Conservation (phyloP, 2,329 filamentous ascomycete genomes). For the Neofusicoccum sp. region DNA sequence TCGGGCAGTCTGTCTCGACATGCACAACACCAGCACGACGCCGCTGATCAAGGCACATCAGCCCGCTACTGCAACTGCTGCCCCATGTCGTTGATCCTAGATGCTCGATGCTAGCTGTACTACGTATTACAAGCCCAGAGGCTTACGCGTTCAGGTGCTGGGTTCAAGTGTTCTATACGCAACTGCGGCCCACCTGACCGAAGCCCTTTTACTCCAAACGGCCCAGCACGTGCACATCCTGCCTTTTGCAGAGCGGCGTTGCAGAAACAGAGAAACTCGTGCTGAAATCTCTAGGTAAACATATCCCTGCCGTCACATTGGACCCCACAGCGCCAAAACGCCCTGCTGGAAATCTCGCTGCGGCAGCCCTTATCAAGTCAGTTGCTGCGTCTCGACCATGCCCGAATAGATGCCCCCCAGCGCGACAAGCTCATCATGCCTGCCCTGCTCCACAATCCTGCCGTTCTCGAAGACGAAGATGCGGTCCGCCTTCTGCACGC, state of each 20-base stretch:
- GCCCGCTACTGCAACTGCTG: not conserved
- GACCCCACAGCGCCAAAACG: slow-evolving; percentile 11
- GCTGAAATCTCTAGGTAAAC: not conserved
- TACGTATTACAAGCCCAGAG: not conserved
- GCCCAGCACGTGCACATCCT: not conserved
- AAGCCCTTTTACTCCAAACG: not conserved
- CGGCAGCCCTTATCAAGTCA: slow-evolving; percentile 26
- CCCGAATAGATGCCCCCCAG: slow-evolving; percentile 34
- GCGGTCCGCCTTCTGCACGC: slow-evolving; percentile 74
- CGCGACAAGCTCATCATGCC: slow-evolving; percentile 57
- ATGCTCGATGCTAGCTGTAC: not conserved
- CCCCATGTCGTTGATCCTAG: not conserved
- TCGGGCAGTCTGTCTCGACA: not conserved
- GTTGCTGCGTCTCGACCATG: slow-evolving; percentile 38
- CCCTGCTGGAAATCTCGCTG: slow-evolving; percentile 1
- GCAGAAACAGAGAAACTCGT: not conserved
- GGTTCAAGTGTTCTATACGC: not conserved
- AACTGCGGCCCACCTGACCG: not conserved
- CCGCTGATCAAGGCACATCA: not conserved
- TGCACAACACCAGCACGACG: not conserved
- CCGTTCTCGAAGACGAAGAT: slow-evolving; percentile 75
- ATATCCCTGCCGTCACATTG: not conserved
- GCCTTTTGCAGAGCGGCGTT: not conserved
- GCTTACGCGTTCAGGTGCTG: not conserved
- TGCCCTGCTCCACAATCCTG: slow-evolving; percentile 60